Evolutionary conservation across 352 stramenopile species (phyloP).

Genomic region (Pythium phragmiticola): DNA sequence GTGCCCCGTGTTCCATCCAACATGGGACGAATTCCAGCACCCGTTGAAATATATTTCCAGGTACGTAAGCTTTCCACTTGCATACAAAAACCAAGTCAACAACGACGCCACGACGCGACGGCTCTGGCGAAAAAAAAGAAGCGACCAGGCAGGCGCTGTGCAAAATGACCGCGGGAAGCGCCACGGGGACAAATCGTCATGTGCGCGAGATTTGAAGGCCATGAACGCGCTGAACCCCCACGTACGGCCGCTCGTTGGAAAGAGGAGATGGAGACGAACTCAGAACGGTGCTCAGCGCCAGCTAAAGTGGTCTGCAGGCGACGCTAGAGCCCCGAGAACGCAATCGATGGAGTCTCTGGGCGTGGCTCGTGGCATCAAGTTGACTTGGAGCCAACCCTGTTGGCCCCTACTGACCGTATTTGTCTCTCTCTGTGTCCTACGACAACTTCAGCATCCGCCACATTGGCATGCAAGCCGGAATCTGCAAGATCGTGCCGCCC

Average conservation of each 20-base stretch:
- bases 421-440: neutral
- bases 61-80: conserved; percentile 52
- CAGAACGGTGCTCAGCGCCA: conserved; percentile 8
- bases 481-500: conserved; percentile 98
- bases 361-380: conserved; percentile 4
- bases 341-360: too few relatives aligned
- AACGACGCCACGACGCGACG: conserved; percentile 6
- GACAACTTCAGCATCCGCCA: conserved; percentile 74
- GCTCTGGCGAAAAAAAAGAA: conserved; percentile 19
- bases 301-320: neutral
- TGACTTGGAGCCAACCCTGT: neutral
- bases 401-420: neutral
- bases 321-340: neutral
- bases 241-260: conserved; percentile 24
- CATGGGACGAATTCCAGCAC: conserved; percentile 85
- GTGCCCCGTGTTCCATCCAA: conserved; percentile 87
- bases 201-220: neutral
- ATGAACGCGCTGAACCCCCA: conserved; percentile 3
- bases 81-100: conserved; percentile 33
- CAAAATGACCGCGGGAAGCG: neutral
- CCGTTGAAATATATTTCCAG: conserved; percentile 93
- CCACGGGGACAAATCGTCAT: neutral
- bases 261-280: conserved; percentile 17
- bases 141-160: conserved; percentile 4
- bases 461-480: conserved; percentile 93